Evolutionary conservation across 192 early-diverging fungal species (phyloP), one percentile per base, ranked within the genome.

Genomic region (Allomyces arbusculus): DNA sequence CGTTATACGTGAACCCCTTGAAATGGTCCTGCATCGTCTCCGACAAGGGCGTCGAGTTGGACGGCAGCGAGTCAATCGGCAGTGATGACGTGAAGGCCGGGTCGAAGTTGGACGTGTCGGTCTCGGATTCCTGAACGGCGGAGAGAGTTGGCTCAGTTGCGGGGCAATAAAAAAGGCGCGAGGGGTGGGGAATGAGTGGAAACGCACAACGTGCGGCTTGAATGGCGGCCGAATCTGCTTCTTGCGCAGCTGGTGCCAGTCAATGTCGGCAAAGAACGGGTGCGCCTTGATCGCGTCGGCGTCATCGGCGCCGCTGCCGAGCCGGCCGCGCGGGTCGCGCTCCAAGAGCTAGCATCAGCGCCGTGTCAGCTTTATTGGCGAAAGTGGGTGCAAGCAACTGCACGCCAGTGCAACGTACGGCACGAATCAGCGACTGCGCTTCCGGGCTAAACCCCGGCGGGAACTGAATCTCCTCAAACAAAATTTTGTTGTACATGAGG

Each of bases 31-130:
- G 95, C 64, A 94, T 83, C 19, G 87, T 88, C 74, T 89, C 87
- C 12, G 90, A 89, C 50, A 97, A 79, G 66, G 87, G 88, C 7
- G 84, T 82, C 0, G 69, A 69, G 65, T 83, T 83, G 24, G 92
- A 83, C 6, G 88, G 84, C 25, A 91, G 78, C 24, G 92, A 95
- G 74, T 97, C 95, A 67, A 83, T 79, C 7, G 95, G 90, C 16
- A 83, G 77, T 67, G 96, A 94, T n/a, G 88, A 86, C 9, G 95
- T 97, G 69, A 97, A 97, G 76, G 94, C 93, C 66, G 91, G 88
- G 71, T 97, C 94, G 85, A 97, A 97, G 76, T 97, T 97, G 73
- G 91, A 91, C 14, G 93, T 96, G 71, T 97, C 94, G 61, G 83
- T 83, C 5, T 91, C 89, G 40, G 86, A 89, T 20, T 79, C 84